Evolutionary conservation across 768 basidiomycete genomes (phyloP), one percentile per base, ranked within the genome.

Genomic region (Rhodosporidiobolus sp.): DNA sequence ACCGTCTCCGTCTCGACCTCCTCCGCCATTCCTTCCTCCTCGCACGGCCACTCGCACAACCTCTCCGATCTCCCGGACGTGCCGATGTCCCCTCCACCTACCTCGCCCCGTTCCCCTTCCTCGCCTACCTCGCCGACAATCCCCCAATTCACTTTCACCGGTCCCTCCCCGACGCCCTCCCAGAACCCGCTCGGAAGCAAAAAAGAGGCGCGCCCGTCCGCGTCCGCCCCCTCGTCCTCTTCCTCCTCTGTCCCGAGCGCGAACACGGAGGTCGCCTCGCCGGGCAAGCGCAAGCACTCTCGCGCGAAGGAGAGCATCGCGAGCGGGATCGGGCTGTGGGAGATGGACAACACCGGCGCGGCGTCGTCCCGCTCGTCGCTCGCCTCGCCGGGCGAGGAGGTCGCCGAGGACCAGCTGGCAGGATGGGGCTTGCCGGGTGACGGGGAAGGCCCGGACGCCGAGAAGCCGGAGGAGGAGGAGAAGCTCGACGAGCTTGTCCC

Each of bases 271-370:
- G 8, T 8, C 35, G 8, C 16, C 35, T 10, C 50, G 49, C 49
- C 30, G 62, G 11, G 24, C 16, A 58, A 26, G 20, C 53, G 52
- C 20, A 50, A 17, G 17, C 59, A 64, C 26, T 64, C 67, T 38
- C 34, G 55, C 35, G 63, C 60, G 24, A 65, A 59, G 30, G 74
- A 65, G 6, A 72, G 70, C 38, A 72, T 75, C 28, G 61, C 74
- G 50, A 63, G n/a, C 9, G 70, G 74, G 7, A 75, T 75, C 26
- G 74, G 74, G n/a, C 61, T 75, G 48, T 75, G 74, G 74, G 70
- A 75, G 48, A 38, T 22, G 35, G 35, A 28, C 12, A 19, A 28
- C 55, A 34, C 56, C 9, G 24, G 19, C 4, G 32, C 28, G 38
- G 52, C 32, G 3, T 46, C 54, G 14, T 2, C 24, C 38, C 32